Conservation (phyloP, 306 rosid genomes). For the Glycine tomentella region DNA sequence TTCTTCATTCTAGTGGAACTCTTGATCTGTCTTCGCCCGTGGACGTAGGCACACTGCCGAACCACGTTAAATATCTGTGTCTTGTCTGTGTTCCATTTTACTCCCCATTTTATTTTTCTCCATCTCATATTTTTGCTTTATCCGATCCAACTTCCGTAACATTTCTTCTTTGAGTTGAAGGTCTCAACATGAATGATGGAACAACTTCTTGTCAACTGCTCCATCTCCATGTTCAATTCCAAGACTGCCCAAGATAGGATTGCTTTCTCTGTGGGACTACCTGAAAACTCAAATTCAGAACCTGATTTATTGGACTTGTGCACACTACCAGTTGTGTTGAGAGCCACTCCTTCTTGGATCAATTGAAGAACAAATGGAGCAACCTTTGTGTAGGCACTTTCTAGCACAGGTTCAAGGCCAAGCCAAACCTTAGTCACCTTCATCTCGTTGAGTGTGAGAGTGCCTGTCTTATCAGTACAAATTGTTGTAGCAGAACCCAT, state of each 20-base stretch:
- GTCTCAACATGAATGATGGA: slow-evolving; percentile 48
- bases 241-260: slow-evolving; percentile 45
- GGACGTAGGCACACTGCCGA: too few relatives aligned
- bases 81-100: too few relatives aligned
- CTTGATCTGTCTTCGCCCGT: too few relatives aligned
- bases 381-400: slow-evolving; percentile 10
- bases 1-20: too few relatives aligned
- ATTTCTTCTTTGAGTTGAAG: slow-evolving; percentile 50
- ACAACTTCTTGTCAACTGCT: slow-evolving; percentile 34
- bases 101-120: too few relatives aligned
- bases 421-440: slow-evolving; percentile 53
- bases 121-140: too few relatives aligned
- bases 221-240: slow-evolving; percentile 49
- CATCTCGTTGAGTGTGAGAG: slow-evolving; percentile 53
- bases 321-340: slow-evolving; percentile 47
- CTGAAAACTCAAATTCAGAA: slow-evolving; percentile 45
- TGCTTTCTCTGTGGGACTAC: slow-evolving; percentile 51
- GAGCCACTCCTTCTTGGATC: slow-evolving; percentile 51
- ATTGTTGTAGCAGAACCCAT: slow-evolving; percentile 55
- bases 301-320: slow-evolving; percentile 18
- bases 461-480: slow-evolving; percentile 55
- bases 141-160: too few relatives aligned
- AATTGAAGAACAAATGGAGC: slow-evolving; percentile 43
- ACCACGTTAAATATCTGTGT: too few relatives aligned
- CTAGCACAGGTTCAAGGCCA: slow-evolving; percentile 30